Base-by-base conservation (phyloP, 495 filamentous ascomycete species). In the Schizothecium vesticola region DNA sequence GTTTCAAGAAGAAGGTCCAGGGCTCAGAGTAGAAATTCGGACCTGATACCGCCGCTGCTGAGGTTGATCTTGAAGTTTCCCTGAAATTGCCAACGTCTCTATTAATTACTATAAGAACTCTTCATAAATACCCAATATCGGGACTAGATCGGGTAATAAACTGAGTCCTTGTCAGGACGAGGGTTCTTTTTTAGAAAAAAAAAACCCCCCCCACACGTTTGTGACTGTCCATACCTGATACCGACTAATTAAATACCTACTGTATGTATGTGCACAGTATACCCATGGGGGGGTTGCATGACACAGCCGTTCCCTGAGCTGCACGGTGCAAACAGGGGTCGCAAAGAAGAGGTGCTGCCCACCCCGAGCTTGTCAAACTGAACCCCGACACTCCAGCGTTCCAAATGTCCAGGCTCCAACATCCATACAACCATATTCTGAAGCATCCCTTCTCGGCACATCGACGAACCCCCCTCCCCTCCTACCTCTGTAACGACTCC, bases 1-100 rank as follows among this genome's bases (percentile, higher is more conserved):
- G 94, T 12, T 86, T 97, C 29, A 93, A 90, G 83, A 87, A 86
- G 80, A 87, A 87, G 33, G 88, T 95, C 8, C 83, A 91, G 76
- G 80, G 86, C 43, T 51, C 43, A 74, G 74, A 82, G 66, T 77
- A 67, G 61, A 36, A 36, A 26, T 10, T 16, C 11, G 58, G 23
- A 59, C 3, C 21, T 7, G 28, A 26, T 23, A 33, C 21, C 23
- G 23, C 26, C 22, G 9, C 7, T 33, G 43, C 9, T 25, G 62
- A 13, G 33, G 33, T 25, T 56, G 12, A 28, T 24, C n/a, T n/a
- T n/a, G n/a, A n/a, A n/a, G 33, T 24, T 19, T 19, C n/a, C n/a
- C 11, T 64, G 51, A 56, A 64, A 26, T 12, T 1, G 1, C 12
- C 24, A 28, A 36, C 33, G 33, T 43, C 33, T 19, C 33, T 36